These are phyloP conservation scores for Tulasnella sp. DNA, from an alignment of 768 basidiomycete species.

Conservation along the genomic window DNA sequence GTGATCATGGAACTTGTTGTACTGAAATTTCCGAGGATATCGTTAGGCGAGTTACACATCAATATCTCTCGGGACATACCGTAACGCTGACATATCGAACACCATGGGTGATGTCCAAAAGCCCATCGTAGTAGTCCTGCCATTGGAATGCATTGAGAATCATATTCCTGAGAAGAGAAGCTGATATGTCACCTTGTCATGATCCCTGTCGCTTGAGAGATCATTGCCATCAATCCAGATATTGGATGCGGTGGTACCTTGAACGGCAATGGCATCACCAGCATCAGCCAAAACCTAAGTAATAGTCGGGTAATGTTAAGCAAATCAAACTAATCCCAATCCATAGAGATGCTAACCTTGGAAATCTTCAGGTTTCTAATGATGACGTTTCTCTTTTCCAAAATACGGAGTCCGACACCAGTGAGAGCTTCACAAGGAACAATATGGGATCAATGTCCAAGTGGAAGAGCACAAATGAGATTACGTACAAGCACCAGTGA, in stretches of 20 bases:
- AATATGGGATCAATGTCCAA: background rate
- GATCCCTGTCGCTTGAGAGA: background rate
- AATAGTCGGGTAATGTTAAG: no score
- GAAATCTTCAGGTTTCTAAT: slow-evolving; percentile 39
- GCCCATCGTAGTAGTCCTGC: slow-evolving; percentile 36
- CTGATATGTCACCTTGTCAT: no score
- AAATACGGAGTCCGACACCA: slow-evolving; percentile 36
- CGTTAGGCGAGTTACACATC: no score
- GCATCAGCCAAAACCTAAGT: slow-evolving; percentile 29
- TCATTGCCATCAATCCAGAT: background rate
- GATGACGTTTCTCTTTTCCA: slow-evolving; percentile 34
- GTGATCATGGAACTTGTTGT: slow-evolving; percentile 22
- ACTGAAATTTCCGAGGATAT: no score
- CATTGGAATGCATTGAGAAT: no score
- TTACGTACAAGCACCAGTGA: background rate
- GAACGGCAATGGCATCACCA: slow-evolving; percentile 34
- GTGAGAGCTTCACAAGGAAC: slow-evolving; percentile 27
- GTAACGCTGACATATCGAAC: slow-evolving; percentile 23
- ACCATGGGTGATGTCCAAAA: slow-evolving; percentile 36
- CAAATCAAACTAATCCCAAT: no score
- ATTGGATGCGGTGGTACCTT: background rate
- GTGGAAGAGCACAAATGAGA: background rate
- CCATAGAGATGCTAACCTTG: no score
- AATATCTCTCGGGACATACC: no score
- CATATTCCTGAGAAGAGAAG: no score